Base-by-base conservation (phyloP, 1,139 yeast genomes). In the Yamadazyma atmosphaerica region DNA sequence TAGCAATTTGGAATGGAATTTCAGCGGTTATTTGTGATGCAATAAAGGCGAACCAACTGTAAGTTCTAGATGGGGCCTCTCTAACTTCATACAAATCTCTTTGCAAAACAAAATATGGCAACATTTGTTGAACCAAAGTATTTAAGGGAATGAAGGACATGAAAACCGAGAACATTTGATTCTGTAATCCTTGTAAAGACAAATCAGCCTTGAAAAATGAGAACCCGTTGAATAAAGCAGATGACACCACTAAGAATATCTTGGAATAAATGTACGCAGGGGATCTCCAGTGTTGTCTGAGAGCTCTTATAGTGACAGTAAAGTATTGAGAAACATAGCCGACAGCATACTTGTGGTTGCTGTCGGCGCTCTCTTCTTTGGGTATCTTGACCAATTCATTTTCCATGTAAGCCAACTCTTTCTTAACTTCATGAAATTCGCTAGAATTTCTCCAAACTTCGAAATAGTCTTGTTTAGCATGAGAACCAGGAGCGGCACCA, bases 11-110 rank as follows among this genome's bases (percentile, higher is more conserved):
- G 55, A 52, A 63, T 13, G 72, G 71, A 36, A 67, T 48, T 49
- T 67, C 73, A 6, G 64, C 58, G n/a, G 69, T 56, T 35, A 66
- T 54, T 46, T 65, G 71, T 31, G 60, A 65, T 33, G 56, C 33
- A 35, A 67, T 61, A 44, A 75, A 75, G 0, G 77, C 70, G 39
- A 61, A 47, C 80, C 81, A 75, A 45, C 69, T 55, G 52, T 71
- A 75, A 4, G 81, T 70, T 51, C 72, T 72, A 0, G 79, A 74
- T 16, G 96, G 96, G 30, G 95, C 79, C 61, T 89, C 97, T 58
- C 96, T 79, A n/a, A 83, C 90, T 58, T 87, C 96, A 57, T 86
- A 89, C 35, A 89, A 67, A 51, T 81, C 81, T 63, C 96, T 79
- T 61, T 85, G 95, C 35, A 65, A 60, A 34, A 83, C 82, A 55